Percentiles rank a stretch among this genome's conserved stretches.
These are phyloP conservation scores for Mucor lusitanicus DNA, from an alignment of 371 early-diverging fungal genomes.

Conservation along the genomic window DNA sequence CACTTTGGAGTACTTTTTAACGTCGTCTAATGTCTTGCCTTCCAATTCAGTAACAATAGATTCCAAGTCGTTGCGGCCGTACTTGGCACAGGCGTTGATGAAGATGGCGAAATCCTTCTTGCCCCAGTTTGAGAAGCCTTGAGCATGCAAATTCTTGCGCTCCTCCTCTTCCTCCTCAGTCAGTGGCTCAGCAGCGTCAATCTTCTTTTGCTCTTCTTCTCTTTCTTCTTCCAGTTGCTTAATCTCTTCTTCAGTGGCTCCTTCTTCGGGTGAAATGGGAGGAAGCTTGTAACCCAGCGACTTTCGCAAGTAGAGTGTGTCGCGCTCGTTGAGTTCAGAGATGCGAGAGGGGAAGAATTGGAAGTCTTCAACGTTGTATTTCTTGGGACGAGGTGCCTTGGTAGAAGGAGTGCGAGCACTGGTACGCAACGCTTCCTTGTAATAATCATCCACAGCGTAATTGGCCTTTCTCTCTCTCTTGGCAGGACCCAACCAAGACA, in stretches of 20 bases:
- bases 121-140: slow-evolving; percentile 94
- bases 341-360: slow-evolving; percentile 93
- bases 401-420: slow-evolving; percentile 53
- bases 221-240: slow-evolving; percentile 68
- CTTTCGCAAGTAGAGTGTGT: slow-evolving; percentile 66
- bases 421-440: slow-evolving; percentile 74
- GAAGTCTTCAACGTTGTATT: slow-evolving; percentile 73
- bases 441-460: slow-evolving; percentile 89
- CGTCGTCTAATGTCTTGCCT: slow-evolving; percentile 87
- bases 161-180: slow-evolving; percentile 87
- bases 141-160: slow-evolving; percentile 73
- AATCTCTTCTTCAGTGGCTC: slow-evolving; percentile 42
- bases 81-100: slow-evolving; percentile 87
- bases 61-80: slow-evolving; percentile 79
- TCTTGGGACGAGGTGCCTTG: slow-evolving; percentile 69
- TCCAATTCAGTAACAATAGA: slow-evolving; percentile 86
- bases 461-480: slow-evolving; percentile 89
- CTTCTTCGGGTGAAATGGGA: slow-evolving; percentile 33
- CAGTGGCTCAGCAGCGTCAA: slow-evolving; percentile 87
- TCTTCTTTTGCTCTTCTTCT: slow-evolving; percentile 78
- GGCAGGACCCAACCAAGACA: slow-evolving; percentile 84
- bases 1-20: slow-evolving; percentile 78
- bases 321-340: slow-evolving; percentile 81
- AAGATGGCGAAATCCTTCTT: slow-evolving; percentile 92
- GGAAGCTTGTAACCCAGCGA: slow-evolving; percentile 65